Evolutionary conservation across 192 early-diverging fungal genomes (phyloP).

Genomic region (Ambispora gerdemannii): DNA sequence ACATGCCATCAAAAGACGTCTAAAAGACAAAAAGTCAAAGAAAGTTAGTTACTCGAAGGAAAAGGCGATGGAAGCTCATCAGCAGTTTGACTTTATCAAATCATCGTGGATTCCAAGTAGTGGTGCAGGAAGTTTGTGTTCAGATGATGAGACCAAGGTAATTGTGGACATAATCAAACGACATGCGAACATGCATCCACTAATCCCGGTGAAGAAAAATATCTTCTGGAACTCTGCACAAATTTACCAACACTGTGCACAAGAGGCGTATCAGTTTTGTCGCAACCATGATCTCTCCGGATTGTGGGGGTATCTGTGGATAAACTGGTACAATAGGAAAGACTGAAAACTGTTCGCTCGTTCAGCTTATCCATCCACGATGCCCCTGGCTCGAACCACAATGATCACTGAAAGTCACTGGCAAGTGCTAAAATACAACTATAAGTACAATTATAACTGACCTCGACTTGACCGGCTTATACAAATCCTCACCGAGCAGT

Average conservation of each 20-base stretch:
- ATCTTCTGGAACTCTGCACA: neutral
- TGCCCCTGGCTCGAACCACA: too few species aligned
- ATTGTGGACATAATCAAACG: constrained; percentile 7
- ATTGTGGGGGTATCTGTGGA: constrained; percentile 3
- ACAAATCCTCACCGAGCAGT: too few species aligned
- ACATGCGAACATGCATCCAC: too few species aligned
- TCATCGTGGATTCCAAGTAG: neutral
- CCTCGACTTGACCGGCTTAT: too few species aligned
- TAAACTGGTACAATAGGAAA: too few species aligned
- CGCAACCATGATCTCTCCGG: neutral
- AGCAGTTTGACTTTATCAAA: constrained; percentile 20
- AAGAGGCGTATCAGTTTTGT: constrained; percentile 11
- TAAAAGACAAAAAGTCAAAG: constrained; percentile 7
- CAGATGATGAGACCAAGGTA: constrained; percentile 6
- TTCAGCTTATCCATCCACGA: too few species aligned
- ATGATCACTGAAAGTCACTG: too few species aligned
- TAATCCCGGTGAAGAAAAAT: neutral
- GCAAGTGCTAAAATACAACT: too few species aligned
- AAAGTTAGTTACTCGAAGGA: neutral
- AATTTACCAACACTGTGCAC: neutral
- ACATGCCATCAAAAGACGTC: neutral
- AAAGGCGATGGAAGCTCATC: neutral
- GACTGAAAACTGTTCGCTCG: constrained; percentile 1
- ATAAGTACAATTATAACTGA: too few species aligned
- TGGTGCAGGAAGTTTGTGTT: neutral